Evolutionary conservation across 192 early-diverging fungal species (phyloP).

Genomic region (Rhizophagus sp.): DNA sequence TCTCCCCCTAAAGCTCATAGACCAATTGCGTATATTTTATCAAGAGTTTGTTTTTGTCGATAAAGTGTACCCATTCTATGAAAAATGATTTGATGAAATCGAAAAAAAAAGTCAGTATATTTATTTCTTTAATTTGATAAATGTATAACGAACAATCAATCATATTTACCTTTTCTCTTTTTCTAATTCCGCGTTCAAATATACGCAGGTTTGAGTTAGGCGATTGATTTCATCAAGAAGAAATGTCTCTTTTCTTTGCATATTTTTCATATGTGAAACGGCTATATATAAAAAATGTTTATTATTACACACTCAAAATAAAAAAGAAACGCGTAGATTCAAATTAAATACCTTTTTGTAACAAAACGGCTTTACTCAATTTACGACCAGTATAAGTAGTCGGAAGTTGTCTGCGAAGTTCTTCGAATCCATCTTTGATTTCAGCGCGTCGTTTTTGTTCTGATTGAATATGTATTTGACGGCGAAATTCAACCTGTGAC

Average conservation of each 20-base stretch:
- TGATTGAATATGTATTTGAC: conserved; percentile 51
- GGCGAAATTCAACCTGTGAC: conserved; percentile 41
- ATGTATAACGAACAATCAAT: too few species aligned
- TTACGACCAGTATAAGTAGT: conserved; percentile 39
- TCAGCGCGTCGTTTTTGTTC: conserved; percentile 50
- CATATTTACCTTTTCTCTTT: conserved; percentile 21
- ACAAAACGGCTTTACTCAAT: conserved; percentile 46
- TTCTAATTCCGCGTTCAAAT: conserved; percentile 20
- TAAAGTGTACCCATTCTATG: conserved; percentile 22
- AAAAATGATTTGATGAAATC: too few species aligned
- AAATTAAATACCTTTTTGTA: conserved; percentile 39
- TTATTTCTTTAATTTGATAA: too few species aligned
- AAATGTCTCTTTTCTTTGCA: conserved; percentile 28
- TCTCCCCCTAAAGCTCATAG: background rate
- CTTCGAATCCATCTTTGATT: conserved; percentile 51
- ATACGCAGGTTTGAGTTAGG: conserved; percentile 12
- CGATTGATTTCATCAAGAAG: conserved; percentile 20
- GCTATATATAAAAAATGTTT: conserved; percentile 33
- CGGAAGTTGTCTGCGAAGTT: conserved; percentile 46
- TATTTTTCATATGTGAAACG: conserved; percentile 48
- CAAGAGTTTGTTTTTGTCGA: conserved; percentile 29
- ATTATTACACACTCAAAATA: background rate
- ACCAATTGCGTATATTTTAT: conserved; percentile 23
- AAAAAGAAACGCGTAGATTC: background rate
- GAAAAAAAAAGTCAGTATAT: too few species aligned